These are phyloP conservation scores for Calonectria pauciramosa DNA, from an alignment of 2,329 filamentous ascomycete genomes.

Conservation along the genomic window DNA sequence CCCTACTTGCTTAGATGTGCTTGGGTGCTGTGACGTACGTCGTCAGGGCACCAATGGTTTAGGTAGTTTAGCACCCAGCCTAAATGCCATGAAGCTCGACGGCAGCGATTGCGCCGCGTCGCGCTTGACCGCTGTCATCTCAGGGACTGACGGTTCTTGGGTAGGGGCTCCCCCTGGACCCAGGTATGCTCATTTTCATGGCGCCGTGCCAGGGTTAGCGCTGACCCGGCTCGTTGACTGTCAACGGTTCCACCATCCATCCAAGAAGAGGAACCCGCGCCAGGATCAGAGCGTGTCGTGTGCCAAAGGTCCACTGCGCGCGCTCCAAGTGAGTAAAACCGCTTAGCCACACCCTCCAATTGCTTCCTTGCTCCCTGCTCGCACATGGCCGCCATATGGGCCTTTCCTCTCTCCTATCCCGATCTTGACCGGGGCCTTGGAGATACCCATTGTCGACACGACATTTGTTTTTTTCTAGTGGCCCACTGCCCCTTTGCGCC, in stretches of 20 bases:
- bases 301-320: conserved; percentile 34
- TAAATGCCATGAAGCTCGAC: conserved; percentile 9
- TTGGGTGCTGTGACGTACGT: conserved; percentile 1
- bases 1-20: background rate
- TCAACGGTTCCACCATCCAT: conserved; percentile 43
- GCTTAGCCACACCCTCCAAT: conserved; percentile 35
- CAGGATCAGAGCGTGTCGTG: conserved; percentile 38
- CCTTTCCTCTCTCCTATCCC: conserved; percentile 32
- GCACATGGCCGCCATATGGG: conserved; percentile 38
- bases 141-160: conserved; percentile 15
- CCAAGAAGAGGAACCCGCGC: conserved; percentile 21
- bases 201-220: conserved; percentile 38
- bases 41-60: background rate
- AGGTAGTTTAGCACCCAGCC: conserved; percentile 1
- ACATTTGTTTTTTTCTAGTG: conserved; percentile 23
- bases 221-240: conserved; percentile 42
- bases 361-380: conserved; percentile 35
- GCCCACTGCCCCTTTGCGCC: conserved; percentile 16
- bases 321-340: conserved; percentile 29
- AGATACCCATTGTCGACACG: conserved; percentile 32
- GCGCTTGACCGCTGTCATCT: conserved; percentile 20
- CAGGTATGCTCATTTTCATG: conserved; percentile 37
- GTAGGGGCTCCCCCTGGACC: conserved; percentile 32
- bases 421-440: conserved; percentile 30
- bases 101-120: conserved; percentile 15